Evolutionary conservation across 1,139 yeast genomes (phyloP).

Genomic region (Trichomonascaceae sp.): DNA sequence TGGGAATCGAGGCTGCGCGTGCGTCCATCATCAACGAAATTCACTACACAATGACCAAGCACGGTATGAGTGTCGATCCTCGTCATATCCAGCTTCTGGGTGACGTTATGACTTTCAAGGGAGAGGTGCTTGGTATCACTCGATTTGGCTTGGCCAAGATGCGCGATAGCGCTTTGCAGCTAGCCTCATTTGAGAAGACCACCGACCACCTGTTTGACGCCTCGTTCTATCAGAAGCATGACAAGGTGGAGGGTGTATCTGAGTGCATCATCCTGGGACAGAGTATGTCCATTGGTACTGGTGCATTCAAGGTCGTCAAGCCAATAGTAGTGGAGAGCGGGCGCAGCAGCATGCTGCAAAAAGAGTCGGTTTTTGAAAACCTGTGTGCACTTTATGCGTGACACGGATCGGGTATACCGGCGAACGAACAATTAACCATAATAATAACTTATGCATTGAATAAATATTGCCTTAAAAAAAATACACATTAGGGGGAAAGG

Average conservation of each 20-base stretch:
- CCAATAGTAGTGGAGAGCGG: constrained; percentile 15
- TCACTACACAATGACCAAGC: constrained; percentile 96
- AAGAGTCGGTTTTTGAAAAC: constrained; percentile 19
- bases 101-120: constrained; percentile 98
- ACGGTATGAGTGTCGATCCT: constrained; percentile 99
- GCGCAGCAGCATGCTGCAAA: constrained; percentile 7
- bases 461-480: background rate
- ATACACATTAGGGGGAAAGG: background rate
- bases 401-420: background rate
- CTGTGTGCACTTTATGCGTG: constrained; percentile 9
- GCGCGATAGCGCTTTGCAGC: constrained; percentile 94
- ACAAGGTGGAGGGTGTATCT: constrained; percentile 91
- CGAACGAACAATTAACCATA: background rate
- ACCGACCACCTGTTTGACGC: constrained; percentile 98
- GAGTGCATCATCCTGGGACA: constrained; percentile 97
- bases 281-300: constrained; percentile 96
- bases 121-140: constrained; percentile 95
- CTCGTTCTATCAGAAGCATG: constrained; percentile 93
- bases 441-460: background rate
- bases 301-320: constrained; percentile 65
- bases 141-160: constrained; percentile 95
- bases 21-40: constrained; percentile 86
- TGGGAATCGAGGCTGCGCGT: constrained; percentile 98
- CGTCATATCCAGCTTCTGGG: constrained; percentile 96
- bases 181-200: constrained; percentile 96